Evolutionary conservation across 257 asterid species (phyloP).

Genomic region (Solanum lycopersicoides): DNA sequence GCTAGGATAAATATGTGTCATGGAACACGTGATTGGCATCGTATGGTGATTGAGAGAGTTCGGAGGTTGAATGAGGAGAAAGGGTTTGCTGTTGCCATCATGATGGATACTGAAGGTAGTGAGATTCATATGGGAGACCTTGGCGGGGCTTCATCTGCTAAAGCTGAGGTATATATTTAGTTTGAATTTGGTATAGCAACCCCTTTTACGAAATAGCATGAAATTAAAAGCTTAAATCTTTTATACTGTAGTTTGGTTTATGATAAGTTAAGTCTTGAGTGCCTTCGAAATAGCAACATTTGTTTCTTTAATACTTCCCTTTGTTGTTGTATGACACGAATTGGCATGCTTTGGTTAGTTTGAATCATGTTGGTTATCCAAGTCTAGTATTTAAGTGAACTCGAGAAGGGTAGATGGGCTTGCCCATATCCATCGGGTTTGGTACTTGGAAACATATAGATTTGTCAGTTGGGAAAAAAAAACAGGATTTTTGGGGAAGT

Average conservation of each 20-base stretch:
- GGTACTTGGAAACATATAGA: background rate
- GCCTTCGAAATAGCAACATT: background rate
- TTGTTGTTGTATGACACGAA: background rate
- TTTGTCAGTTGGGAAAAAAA: background rate
- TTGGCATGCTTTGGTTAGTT: background rate
- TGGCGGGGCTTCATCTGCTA: slow-evolving; percentile 83
- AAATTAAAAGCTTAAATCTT: background rate
- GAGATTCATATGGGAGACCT: slow-evolving; percentile 99
- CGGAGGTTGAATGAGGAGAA: slow-evolving; percentile 93
- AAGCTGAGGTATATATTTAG: slow-evolving; percentile 60
- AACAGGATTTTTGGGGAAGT: background rate
- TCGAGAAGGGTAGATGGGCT: background rate
- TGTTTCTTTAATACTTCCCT: background rate
- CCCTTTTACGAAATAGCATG: background rate
- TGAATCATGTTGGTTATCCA: background rate
- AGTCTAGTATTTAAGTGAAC: background rate
- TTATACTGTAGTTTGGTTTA: background rate
- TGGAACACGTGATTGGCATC: slow-evolving; percentile 97
- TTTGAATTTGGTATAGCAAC: background rate
- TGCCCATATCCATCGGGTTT: background rate
- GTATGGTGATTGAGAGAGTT: slow-evolving; percentile 70
- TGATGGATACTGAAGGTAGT: slow-evolving; percentile 99
- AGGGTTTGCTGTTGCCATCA: slow-evolving; percentile 92
- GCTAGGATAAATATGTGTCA: slow-evolving; percentile 98
- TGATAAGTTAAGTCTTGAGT: background rate